A percentile compares a stretch with the other conserved stretches of the same genome.
These are phyloP conservation scores for Ophiostoma montium DNA, from an alignment of 2,329 filamentous ascomycete genomes.

Conservation along the genomic window DNA sequence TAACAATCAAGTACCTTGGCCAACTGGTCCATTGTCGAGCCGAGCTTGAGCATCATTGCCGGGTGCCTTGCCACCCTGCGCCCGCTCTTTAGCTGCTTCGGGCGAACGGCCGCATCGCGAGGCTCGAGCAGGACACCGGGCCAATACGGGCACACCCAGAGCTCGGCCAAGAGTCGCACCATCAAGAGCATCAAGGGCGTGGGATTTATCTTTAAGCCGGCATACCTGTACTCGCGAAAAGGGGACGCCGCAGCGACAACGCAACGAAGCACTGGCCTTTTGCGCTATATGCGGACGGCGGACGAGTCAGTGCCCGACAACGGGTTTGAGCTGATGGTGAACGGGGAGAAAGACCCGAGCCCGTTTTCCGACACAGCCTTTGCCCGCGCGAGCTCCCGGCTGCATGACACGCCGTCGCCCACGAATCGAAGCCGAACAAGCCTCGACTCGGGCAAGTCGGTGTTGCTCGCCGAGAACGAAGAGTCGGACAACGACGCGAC, in stretches of 20 bases:
- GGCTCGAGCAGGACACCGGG: background rate
- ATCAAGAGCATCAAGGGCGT: constrained; percentile 1
- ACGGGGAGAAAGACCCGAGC: background rate
- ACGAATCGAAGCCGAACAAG: too few species aligned
- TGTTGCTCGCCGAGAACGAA: background rate
- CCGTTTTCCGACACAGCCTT: background rate
- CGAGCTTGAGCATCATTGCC: constrained; percentile 24
- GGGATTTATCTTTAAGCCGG: background rate
- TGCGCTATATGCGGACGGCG: background rate
- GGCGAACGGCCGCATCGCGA: background rate
- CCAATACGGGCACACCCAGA: background rate
- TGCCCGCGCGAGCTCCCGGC: too few species aligned
- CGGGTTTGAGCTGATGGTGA: constrained; percentile 7
- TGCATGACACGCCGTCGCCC: too few species aligned
- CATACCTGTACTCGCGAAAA: background rate
- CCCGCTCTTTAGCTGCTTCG: constrained; percentile 14
- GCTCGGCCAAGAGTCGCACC: constrained; percentile 1
- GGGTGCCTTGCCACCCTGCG: constrained; percentile 19
- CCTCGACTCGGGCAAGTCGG: background rate
- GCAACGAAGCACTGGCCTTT: background rate
- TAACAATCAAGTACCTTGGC: constrained; percentile 19
- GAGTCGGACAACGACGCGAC: background rate
- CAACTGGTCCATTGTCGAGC: constrained; percentile 26
- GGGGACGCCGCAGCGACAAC: background rate
- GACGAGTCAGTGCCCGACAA: background rate